phyloP scores from a whole-genome alignment of 2,329 filamentous ascomycete genomes.

The Cladophialophora yegresii region DNA sequence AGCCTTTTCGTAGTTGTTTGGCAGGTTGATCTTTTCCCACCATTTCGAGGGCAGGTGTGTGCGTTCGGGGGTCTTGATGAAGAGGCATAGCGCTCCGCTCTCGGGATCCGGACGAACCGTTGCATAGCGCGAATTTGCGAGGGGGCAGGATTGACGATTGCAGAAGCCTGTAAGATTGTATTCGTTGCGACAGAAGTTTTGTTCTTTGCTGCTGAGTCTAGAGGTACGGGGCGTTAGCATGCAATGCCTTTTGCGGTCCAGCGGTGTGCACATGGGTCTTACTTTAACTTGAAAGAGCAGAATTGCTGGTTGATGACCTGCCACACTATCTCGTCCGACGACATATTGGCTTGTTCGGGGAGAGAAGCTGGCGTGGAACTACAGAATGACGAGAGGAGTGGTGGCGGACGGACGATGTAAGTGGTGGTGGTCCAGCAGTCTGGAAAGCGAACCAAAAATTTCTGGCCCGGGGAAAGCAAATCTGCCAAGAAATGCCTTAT shows the following conservation, averaged over 20 bases:
- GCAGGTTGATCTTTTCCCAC: conserved; percentile 91
- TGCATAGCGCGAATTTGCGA: conserved; percentile 90
- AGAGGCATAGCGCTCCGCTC: conserved; percentile 84
- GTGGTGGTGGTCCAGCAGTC: background rate
- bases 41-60: conserved; percentile 84
- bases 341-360: conserved; percentile 56
- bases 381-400: background rate
- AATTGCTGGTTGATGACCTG: conserved; percentile 94
- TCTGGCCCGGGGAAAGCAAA: conserved; percentile 6
- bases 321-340: conserved; percentile 97
- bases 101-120: conserved; percentile 81
- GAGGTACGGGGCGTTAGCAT: conserved; percentile 13
- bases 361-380: background rate
- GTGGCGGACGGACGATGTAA: background rate
- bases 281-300: conserved; percentile 94
- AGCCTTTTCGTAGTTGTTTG: conserved; percentile 86
- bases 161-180: conserved; percentile 83
- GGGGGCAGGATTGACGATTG: conserved; percentile 83
- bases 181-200: conserved; percentile 95
- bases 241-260: background rate
- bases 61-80: conserved; percentile 94
- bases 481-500: conserved; percentile 19
- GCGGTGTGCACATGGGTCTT: conserved; percentile 39
- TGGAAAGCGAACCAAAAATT: conserved; percentile 10
- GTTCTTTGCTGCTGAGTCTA: conserved; percentile 73